phyloP scores from a whole-genome alignment of 768 basidiomycete species.

The Tulasnella calospora region DNA sequence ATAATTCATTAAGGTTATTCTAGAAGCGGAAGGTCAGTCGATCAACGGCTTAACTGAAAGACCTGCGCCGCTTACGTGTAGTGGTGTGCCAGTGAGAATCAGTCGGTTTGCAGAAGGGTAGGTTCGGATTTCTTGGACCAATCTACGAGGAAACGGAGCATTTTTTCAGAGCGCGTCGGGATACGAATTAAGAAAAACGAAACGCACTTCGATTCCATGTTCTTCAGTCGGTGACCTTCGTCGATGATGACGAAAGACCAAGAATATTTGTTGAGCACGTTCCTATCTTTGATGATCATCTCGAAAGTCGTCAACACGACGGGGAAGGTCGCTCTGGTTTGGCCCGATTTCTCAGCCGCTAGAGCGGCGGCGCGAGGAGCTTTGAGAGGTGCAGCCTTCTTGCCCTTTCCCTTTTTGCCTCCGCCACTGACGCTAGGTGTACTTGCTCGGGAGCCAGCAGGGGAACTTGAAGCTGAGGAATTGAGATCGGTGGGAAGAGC shows the following conservation, averaged over 20 bases:
- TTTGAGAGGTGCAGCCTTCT: neutral
- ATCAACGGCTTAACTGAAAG: too few species aligned
- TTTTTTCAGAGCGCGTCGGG: slow-evolving; percentile 22
- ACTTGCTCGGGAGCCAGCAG: slow-evolving; percentile 12
- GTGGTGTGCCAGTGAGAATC: slow-evolving; percentile 92
- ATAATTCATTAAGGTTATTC: slow-evolving; percentile 94
- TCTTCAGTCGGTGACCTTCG: slow-evolving; percentile 93
- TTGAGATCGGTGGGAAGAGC: slow-evolving; percentile 26
- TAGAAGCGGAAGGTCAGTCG: slow-evolving; percentile 36
- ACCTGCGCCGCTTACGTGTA: slow-evolving; percentile 58
- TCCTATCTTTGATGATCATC: slow-evolving; percentile 79
- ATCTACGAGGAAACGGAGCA: slow-evolving; percentile 33
- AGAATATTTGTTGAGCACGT: slow-evolving; percentile 57
- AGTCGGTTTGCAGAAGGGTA: slow-evolving; percentile 80
- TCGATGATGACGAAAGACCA: slow-evolving; percentile 96
- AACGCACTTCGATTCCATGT: slow-evolving; percentile 70
- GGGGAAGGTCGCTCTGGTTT: slow-evolving; percentile 30
- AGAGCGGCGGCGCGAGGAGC: slow-evolving; percentile 2
- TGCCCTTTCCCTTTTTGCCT: neutral
- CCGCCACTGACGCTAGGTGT: slow-evolving; percentile 10
- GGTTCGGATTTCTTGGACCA: slow-evolving; percentile 85
- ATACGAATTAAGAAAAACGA: neutral
- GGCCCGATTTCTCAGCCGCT: neutral
- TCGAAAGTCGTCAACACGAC: slow-evolving; percentile 78
- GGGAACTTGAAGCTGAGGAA: slow-evolving; percentile 19